These are phyloP conservation scores for Kwoniella dejecticola DNA, from an alignment of 768 basidiomycete genomes.

Conservation along the genomic window DNA sequence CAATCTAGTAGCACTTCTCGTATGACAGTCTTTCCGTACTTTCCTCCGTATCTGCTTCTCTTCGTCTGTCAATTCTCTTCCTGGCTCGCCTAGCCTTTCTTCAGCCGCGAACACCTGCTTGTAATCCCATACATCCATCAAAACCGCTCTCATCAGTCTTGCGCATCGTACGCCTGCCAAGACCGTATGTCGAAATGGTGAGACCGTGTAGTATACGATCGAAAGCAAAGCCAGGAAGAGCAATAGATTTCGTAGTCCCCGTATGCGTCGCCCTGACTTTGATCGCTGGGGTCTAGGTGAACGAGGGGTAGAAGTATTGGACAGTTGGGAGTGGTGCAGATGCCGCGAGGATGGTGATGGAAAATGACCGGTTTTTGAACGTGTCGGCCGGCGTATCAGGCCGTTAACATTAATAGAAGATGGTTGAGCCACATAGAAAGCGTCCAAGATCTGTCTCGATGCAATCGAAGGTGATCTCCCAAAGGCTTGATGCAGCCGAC, in stretches of 20 bases:
- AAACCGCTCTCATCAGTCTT: constrained; percentile 67
- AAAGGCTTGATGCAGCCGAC: no score
- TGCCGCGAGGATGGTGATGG: not conserved
- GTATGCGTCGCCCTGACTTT: constrained; percentile 4
- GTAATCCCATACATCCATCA: constrained; percentile 49
- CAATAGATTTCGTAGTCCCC: constrained; percentile 35
- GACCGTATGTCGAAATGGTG: constrained; percentile 72
- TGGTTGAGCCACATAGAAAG: no score
- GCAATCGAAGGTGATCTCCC: no score
- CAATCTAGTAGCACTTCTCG: constrained; percentile 75
- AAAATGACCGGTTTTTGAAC: not conserved
- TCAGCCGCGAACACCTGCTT: constrained; percentile 49
- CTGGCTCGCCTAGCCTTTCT: constrained; percentile 57
- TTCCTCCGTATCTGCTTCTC: constrained; percentile 68
- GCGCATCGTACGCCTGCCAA: constrained; percentile 78
- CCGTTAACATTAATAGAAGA: no score
- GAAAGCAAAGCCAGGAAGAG: constrained; percentile 43
- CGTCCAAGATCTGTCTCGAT: no score
- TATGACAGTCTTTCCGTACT: constrained; percentile 74
- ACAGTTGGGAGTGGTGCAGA: not conserved
- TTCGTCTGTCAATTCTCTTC: constrained; percentile 58
- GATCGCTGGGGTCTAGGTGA: not conserved
- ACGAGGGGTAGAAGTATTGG: not conserved
- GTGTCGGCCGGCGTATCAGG: not conserved
- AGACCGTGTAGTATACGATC: constrained; percentile 65